Evolutionary conservation across 2,329 filamentous ascomycete species (phyloP).

Genomic region (Nothophaeocryptopus gaeumannii): DNA sequence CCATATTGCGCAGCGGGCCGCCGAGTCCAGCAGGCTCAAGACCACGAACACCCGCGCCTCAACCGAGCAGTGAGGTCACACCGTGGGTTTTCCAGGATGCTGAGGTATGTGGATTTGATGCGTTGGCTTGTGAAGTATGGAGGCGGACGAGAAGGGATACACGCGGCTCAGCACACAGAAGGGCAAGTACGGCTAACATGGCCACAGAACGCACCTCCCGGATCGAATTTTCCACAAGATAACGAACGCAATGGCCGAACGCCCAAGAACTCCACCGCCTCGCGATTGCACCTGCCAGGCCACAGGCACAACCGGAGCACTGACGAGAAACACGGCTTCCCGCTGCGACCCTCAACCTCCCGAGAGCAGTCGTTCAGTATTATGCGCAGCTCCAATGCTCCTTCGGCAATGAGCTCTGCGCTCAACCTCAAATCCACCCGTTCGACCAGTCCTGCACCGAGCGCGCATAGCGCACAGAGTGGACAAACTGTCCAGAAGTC

Average conservation of each 20-base stretch:
- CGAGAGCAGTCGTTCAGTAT: slow-evolving; percentile 68
- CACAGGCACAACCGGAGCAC: slow-evolving; percentile 67
- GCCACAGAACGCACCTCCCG: slow-evolving; percentile 24
- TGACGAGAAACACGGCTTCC: slow-evolving; percentile 55
- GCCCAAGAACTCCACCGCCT: slow-evolving; percentile 41
- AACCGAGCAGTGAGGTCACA: slow-evolving; percentile 74
- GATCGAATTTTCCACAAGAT: slow-evolving; percentile 28
- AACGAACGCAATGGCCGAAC: slow-evolving; percentile 31
- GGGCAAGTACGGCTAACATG: slow-evolving; percentile 16
- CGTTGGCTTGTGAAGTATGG: neutral
- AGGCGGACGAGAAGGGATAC: neutral
- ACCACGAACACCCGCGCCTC: slow-evolving; percentile 66
- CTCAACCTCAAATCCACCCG: slow-evolving; percentile 55
- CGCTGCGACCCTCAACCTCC: slow-evolving; percentile 68
- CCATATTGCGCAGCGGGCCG: slow-evolving; percentile 52
- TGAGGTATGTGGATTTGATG: slow-evolving; percentile 25
- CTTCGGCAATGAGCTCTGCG: slow-evolving; percentile 46
- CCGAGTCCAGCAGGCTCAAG: slow-evolving; percentile 72
- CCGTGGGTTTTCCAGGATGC: slow-evolving; percentile 84
- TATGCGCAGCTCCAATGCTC: slow-evolving; percentile 51
- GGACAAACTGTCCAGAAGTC: slow-evolving; percentile 54
- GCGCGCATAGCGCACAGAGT: slow-evolving; percentile 61
- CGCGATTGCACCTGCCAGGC: slow-evolving; percentile 63
- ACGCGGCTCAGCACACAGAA: neutral
- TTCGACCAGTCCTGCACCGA: slow-evolving; percentile 79